A percentile compares a stretch with the other conserved stretches of the same genome.
Evolutionary conservation across 192 early-diverging fungal genomes (phyloP).

Genomic region (Backusella westeae): DNA sequence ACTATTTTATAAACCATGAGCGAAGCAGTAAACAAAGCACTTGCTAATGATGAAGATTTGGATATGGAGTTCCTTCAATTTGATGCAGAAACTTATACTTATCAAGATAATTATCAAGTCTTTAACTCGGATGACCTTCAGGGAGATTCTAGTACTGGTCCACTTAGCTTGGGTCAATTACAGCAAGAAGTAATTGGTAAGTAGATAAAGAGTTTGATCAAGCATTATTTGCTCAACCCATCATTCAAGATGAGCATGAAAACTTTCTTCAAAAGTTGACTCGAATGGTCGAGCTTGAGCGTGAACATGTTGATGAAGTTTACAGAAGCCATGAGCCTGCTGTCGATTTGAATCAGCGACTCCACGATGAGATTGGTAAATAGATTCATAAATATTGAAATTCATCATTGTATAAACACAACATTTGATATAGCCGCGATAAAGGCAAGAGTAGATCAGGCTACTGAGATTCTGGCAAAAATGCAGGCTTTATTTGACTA

Average conservation of each 20-base stretch:
- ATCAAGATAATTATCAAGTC: background rate
- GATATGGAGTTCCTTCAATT: background rate
- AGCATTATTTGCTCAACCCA: background rate
- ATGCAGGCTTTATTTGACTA: background rate
- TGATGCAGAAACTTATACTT: too few relatives aligned
- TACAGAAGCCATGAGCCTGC: background rate
- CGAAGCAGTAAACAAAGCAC: background rate
- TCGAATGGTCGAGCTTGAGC: background rate
- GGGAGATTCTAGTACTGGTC: background rate
- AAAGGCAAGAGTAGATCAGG: background rate
- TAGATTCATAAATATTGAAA: too few relatives aligned
- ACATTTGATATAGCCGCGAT: background rate
- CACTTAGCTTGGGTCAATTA: background rate
- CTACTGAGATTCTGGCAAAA: background rate
- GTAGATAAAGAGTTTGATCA: background rate
- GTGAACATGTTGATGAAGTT: background rate
- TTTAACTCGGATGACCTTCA: background rate
- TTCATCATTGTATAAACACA: background rate
- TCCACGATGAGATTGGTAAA: background rate
- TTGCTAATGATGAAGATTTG: background rate
- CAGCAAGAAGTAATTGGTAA: background rate
- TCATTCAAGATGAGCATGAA: background rate
- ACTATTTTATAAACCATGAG: background rate
- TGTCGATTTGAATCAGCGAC: background rate
- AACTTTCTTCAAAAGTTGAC: background rate